Evolutionary conservation across 495 filamentous ascomycete species (phyloP), one percentile per base, ranked within the genome.

Genomic region (Parathielavia appendiculata): DNA sequence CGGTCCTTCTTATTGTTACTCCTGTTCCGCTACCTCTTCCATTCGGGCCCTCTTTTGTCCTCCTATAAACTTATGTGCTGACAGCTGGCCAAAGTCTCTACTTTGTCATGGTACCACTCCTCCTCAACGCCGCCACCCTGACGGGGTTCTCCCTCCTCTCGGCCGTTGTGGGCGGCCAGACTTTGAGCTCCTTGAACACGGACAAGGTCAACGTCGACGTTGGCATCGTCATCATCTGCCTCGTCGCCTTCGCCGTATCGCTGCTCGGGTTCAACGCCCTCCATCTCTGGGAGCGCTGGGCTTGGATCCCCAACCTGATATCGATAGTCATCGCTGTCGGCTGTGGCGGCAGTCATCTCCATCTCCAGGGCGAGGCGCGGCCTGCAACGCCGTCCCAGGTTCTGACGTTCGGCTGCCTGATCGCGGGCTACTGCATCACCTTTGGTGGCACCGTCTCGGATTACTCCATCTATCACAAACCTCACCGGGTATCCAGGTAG

Each of bases 271-370:
- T 81, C 63, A 71, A 71, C 17, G 71, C 77, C 17, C 65, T 83
- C 45, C 81, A 82, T 50, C 60, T 79, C 20, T 82, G 76, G 63
- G 75, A 80, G 64, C 76, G 80, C 13, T 83, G 76, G 74, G 75
- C 75, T 16, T 82, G 81, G 81, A 78, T 82, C 32, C 78, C 81
- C 16, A 77, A 75, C 20, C 68, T 82, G 2, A 65, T 82, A 17
- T 70, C 78, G 11, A 69, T 82, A 12, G 65, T 75, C 46, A 74
- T 83, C 26, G 67, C 77, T 14, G 75, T 78, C 19, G 79, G 77
- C 35, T 75, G 73, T 35, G 78, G 79, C 1, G 79, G 75, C 41
- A 68, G 75, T 54, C 59, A 76, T 54, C 64, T 81, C 40, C 57
- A 68, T 50, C 62, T 70, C 26, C 74, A 76, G 57, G 51, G 50